Evolutionary conservation across 2,329 filamentous ascomycete species (phyloP).

Genomic region (Neonectria hederae): DNA sequence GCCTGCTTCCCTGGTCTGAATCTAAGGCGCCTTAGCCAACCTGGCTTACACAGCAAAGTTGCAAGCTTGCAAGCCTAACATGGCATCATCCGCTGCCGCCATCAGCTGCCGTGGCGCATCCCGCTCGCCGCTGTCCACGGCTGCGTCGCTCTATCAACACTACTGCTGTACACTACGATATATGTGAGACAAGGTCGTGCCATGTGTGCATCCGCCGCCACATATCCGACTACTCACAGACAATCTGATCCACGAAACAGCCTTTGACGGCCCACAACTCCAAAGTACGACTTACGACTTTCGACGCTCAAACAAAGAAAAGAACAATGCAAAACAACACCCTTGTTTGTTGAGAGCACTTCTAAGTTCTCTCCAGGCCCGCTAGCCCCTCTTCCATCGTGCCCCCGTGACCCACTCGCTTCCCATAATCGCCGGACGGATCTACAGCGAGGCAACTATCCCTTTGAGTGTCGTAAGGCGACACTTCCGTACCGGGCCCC

Average conservation of each 20-base stretch:
- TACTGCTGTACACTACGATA: neutral
- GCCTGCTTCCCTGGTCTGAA: constrained; percentile 17
- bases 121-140: constrained; percentile 13
- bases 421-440: neutral
- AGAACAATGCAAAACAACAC: neutral
- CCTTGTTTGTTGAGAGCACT: neutral
- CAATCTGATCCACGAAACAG: neutral
- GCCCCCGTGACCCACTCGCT: neutral
- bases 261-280: neutral
- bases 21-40: constrained; percentile 3
- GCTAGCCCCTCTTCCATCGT: neutral
- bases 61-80: neutral
- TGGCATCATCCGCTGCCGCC: constrained; percentile 18
- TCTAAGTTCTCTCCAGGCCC: neutral
- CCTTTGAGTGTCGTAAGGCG: no score
- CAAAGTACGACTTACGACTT: neutral
- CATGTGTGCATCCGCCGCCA: constrained; percentile 9
- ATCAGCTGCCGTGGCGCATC: constrained; percentile 22
- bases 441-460: constrained; percentile 6
- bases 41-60: constrained; percentile 7
- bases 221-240: neutral
- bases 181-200: constrained; percentile 5
- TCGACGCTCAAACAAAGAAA: neutral
- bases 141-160: constrained; percentile 6
- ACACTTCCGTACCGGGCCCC: no score